A percentile compares a stretch with the other conserved stretches of the same genome.
Evolutionary conservation across 306 rosid genomes (phyloP).

Genomic region (Hippophae rhamnoides): DNA sequence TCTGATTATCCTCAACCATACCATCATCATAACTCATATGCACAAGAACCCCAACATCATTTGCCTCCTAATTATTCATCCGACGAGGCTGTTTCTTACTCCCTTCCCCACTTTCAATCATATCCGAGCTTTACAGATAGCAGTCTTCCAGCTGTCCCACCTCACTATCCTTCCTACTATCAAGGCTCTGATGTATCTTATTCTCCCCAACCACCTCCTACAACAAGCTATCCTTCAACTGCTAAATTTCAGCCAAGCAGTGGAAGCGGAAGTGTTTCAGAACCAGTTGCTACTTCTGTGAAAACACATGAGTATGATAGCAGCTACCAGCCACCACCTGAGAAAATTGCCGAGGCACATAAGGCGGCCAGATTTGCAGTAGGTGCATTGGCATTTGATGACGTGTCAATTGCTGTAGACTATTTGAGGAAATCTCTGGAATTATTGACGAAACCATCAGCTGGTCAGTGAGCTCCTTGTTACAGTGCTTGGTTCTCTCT

Average conservation of each 20-base stretch:
- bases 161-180: conserved; percentile 39
- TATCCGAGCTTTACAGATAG: conserved; percentile 93
- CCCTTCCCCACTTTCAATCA: conserved; percentile 77
- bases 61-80: conserved; percentile 48
- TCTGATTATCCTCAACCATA: conserved; percentile 53
- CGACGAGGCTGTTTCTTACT: conserved; percentile 35
- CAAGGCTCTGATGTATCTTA: conserved; percentile 69
- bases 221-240: conserved; percentile 36
- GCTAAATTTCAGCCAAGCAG: conserved; percentile 37
- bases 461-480: conserved; percentile 21
- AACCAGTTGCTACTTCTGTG: conserved; percentile 40
- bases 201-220: conserved; percentile 50
- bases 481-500: no score
- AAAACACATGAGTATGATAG: conserved; percentile 62
- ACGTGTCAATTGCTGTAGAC: conserved; percentile 80
- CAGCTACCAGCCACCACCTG: conserved; percentile 78
- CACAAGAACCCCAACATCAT: conserved; percentile 60
- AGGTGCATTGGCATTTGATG: conserved; percentile 97
- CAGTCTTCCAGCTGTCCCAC: conserved; percentile 66
- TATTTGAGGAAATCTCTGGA: conserved; percentile 78
- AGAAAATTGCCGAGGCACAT: conserved; percentile 91
- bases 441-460: conserved; percentile 83
- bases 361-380: conserved; percentile 99
- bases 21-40: conserved; percentile 58
- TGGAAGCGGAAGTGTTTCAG: conserved; percentile 42